A percentile compares a stretch with the other conserved stretches of the same genome.
phyloP scores from a whole-genome alignment of 371 early-diverging fungal species.

The Mucor plumbeus region DNA sequence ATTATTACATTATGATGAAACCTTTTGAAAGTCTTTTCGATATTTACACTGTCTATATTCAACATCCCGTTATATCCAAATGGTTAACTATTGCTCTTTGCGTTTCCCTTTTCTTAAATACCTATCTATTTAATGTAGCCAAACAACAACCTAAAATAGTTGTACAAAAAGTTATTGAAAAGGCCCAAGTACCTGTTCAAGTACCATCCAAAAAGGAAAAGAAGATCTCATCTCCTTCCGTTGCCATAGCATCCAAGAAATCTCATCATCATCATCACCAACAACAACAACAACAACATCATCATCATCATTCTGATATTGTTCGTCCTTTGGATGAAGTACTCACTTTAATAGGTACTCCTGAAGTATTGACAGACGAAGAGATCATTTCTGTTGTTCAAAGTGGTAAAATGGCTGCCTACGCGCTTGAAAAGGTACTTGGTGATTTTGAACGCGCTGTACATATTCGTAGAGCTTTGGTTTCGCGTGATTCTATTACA shows the following conservation, averaged over 20 bases:
- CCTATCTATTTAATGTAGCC: conserved; percentile 65
- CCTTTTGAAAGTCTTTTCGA: conserved; percentile 12
- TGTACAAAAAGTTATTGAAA: conserved; percentile 8
- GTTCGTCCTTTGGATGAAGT: conserved; percentile 2
- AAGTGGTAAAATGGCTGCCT: conserved; percentile 74
- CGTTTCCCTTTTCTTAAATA: conserved; percentile 66
- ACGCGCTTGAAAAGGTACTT: conserved; percentile 86
- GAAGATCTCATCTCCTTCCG: neutral
- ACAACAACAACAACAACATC: neutral
- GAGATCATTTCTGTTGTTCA: conserved; percentile 79
- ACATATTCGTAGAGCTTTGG: conserved; percentile 77
- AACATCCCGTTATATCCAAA: conserved; percentile 68
- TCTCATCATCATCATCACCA: conserved; percentile 1
- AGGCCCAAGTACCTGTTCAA: conserved; percentile 14
- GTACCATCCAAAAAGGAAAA: neutral
- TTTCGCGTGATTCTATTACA: conserved; percentile 75
- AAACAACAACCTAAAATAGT: conserved; percentile 24
- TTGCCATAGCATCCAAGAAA: neutral
- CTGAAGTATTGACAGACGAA: conserved; percentile 57
- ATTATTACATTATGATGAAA: neutral
- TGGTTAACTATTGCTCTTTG: conserved; percentile 56
- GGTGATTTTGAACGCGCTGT: conserved; percentile 85
- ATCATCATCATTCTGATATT: conserved; percentile 1
- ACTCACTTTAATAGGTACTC: neutral
- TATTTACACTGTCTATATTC: conserved; percentile 56